Evolutionary conservation across 768 basidiomycete species (phyloP).

Genomic region (Leucocoprinus leucothites): DNA sequence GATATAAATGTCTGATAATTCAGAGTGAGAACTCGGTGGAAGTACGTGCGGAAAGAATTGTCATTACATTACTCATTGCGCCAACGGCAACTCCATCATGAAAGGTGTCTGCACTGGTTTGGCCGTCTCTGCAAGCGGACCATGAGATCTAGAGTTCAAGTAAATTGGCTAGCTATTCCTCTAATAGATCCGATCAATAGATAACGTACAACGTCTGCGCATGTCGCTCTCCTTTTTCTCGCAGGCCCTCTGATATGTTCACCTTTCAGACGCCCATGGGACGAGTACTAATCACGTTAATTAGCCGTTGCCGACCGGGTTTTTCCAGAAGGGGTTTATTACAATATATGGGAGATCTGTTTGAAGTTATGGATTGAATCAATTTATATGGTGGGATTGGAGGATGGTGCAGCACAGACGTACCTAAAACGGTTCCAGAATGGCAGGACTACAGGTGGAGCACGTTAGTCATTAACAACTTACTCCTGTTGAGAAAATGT

Average conservation of each 20-base stretch:
- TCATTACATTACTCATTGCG: constrained; percentile 74
- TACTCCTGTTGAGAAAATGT: neutral
- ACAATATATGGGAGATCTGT: constrained; percentile 50
- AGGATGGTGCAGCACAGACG: constrained; percentile 10
- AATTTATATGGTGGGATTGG: neutral
- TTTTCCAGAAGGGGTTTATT: neutral
- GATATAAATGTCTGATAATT: constrained; percentile 55
- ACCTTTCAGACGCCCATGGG: constrained; percentile 52
- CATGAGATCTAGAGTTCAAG: constrained; percentile 53
- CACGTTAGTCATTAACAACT: neutral
- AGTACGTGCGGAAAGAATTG: neutral
- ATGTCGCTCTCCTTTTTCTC: constrained; percentile 43
- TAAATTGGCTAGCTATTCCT: neutral
- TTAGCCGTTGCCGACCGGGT: neutral
- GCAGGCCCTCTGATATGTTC: constrained; percentile 32
- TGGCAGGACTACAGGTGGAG: constrained; percentile 40
- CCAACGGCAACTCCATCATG: constrained; percentile 64
- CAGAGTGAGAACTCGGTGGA: neutral
- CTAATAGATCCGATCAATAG: neutral
- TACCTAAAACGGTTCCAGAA: constrained; percentile 52
- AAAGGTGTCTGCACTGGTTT: constrained; percentile 73
- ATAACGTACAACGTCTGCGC: constrained; percentile 66
- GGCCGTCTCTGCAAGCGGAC: constrained; percentile 67
- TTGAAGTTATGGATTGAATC: neutral
- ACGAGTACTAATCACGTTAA: constrained; percentile 43